These are phyloP conservation scores for Aspergillus haitiensis DNA, from an alignment of 495 filamentous ascomycete species.

Conservation along the genomic window DNA sequence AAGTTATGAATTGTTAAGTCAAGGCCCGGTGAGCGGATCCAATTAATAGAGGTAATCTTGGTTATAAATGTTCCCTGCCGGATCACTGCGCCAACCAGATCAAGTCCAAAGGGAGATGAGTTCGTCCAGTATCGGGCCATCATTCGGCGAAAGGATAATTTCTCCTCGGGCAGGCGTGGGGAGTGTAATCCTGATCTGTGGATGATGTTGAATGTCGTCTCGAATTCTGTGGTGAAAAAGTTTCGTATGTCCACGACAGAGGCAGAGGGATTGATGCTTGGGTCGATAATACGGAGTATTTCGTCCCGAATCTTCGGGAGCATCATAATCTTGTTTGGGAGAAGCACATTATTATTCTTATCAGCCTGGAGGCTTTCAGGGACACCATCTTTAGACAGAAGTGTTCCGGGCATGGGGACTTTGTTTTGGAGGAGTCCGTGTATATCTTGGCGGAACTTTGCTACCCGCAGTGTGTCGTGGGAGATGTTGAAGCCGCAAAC, in stretches of 20 bases:
- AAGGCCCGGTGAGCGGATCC: conserved; percentile 69
- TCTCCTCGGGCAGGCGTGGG: conserved; percentile 36
- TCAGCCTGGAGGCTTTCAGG: conserved; percentile 14
- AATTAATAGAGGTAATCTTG: conserved; percentile 79
- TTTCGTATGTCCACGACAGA: conserved; percentile 25
- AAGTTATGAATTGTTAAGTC: conserved; percentile 65
- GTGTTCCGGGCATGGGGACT: conserved; percentile 65
- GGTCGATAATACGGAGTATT: conserved; percentile 34
- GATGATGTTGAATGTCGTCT: neutral
- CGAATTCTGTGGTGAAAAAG: conserved; percentile 14
- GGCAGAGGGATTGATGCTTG: conserved; percentile 26
- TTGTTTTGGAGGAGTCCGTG: conserved; percentile 39
- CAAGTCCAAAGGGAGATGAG: conserved; percentile 64
- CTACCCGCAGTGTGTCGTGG: conserved; percentile 47
- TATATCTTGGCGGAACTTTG: conserved; percentile 59
- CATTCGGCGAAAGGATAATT: conserved; percentile 65
- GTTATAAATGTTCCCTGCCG: conserved; percentile 77
- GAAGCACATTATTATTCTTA: conserved; percentile 30
- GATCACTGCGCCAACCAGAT: conserved; percentile 76
- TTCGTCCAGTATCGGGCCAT: conserved; percentile 83
- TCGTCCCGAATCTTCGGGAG: too few relatives aligned
- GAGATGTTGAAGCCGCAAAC: conserved; percentile 54
- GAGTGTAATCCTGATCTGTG: too few relatives aligned
- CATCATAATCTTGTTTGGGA: conserved; percentile 61
- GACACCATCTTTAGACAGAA: conserved; percentile 44